Evolutionary conservation across 2,329 filamentous ascomycete species (phyloP).

Genomic region (Xylaria sp.): DNA sequence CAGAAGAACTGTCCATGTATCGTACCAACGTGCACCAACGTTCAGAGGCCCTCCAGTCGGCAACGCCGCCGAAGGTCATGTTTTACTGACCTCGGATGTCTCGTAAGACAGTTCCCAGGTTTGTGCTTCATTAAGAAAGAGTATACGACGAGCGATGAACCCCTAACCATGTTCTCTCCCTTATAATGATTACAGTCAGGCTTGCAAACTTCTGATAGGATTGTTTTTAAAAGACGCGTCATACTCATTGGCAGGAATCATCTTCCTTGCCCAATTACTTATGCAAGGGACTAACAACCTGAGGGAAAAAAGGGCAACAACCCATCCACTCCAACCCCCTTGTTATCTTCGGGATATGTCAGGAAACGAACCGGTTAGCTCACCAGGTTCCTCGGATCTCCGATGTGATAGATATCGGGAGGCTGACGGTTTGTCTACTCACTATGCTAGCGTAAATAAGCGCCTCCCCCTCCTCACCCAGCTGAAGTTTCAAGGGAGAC

Average conservation of each 20-base stretch:
- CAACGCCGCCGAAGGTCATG: background rate
- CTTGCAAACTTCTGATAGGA: background rate
- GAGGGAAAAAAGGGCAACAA: constrained; percentile 17
- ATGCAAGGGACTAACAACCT: constrained; percentile 28
- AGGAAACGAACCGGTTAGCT: constrained; percentile 16
- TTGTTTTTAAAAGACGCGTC: constrained; percentile 20
- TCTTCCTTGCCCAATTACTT: constrained; percentile 10
- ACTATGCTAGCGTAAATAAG: background rate
- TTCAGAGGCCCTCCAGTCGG: background rate
- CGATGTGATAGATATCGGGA: constrained; percentile 7
- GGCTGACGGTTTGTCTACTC: background rate
- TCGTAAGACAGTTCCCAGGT: background rate
- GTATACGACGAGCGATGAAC: background rate
- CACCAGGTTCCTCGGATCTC: constrained; percentile 12
- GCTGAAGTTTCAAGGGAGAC: constrained; percentile 15
- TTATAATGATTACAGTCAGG: background rate
- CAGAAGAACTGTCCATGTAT: background rate
- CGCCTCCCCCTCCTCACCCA: background rate
- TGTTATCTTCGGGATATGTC: background rate
- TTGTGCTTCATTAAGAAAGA: background rate
- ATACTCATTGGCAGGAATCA: constrained; percentile 4
- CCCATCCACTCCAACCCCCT: constrained; percentile 15
- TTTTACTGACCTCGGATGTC: background rate
- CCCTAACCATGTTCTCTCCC: background rate
- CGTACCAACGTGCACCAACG: background rate